Base-by-base conservation (phyloP, 2,329 filamentous ascomycete species). In the Sphaceloma murrayae region DNA sequence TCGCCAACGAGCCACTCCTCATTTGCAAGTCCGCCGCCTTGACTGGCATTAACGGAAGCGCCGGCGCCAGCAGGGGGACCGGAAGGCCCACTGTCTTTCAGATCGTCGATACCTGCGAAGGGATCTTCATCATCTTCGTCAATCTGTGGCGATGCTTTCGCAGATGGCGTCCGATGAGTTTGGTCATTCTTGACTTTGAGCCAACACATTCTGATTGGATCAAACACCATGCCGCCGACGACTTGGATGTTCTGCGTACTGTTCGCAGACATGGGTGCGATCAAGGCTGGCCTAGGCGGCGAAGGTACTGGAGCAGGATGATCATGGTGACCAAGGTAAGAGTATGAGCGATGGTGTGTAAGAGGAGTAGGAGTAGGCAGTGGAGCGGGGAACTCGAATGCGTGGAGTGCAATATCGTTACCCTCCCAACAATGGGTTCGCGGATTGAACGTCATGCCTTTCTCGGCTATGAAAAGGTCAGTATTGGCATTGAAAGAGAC, bases 221-320 rank as follows among this genome's bases (percentile, higher is more conserved):
- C 91, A 60, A 96, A 98, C 7, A 96, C 83, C 91, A 98, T 98
- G 53, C 87, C 86, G n/a, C 87, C 85, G 47, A 95, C 87, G 26
- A 95, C 83, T 63, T 95, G 88, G 10, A 94, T 82, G 49, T 86
- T 88, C 57, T 89, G 85, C 49, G 81, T 60, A 18, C 54, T 80
- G 45, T 82, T 84, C 52, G 54, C 53, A 31, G 56, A 52, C 40
- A 95, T 85, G 52, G 94, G 91, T 36, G 87, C 87, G 56, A 98
- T 98, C 13, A 98, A 73, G 4, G 89, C 87, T 7, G 85, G 69
- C 72, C 49, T 80, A 65, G 53, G 70, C 27, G 67, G 69, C 31
- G 64, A 69, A 22, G 53, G 51, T 11, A 55, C 52, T 14, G 55
- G 56, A 32, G 45, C 46, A 18, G 49, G 51, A 9, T 46, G 46